Percentiles rank a stretch among this genome's conserved stretches.
These are phyloP conservation scores for Talaromyces rugulosus DNA, from an alignment of 2,329 filamentous ascomycete species.

Conservation along the genomic window DNA sequence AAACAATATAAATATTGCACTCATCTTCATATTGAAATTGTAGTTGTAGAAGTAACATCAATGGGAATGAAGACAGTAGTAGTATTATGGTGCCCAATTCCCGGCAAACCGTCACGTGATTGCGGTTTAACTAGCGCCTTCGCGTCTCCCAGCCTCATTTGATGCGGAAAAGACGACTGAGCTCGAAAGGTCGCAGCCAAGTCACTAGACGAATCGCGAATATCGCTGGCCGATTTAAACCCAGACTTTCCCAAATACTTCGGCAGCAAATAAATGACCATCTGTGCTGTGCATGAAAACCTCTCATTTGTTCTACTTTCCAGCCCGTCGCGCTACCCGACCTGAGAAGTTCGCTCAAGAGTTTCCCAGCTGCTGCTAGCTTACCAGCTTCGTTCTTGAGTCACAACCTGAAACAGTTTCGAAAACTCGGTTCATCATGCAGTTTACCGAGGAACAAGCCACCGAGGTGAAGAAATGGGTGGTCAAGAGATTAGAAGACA, in stretches of 20 bases:
- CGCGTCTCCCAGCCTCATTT: conserved; percentile 1
- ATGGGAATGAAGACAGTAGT: background rate
- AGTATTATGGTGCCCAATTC: too few relatives aligned
- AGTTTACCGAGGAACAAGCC: conserved; percentile 51
- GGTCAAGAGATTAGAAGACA: conserved; percentile 55
- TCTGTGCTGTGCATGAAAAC: background rate
- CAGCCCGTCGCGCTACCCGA: background rate
- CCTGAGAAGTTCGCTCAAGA: background rate
- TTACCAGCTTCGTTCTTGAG: background rate
- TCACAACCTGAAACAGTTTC: background rate
- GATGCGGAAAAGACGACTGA: background rate
- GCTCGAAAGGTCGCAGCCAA: background rate
- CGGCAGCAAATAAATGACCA: background rate
- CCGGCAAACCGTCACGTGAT: conserved; percentile 3
- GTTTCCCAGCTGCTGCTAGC: background rate
- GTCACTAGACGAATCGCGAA: background rate
- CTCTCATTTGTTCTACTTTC: background rate
- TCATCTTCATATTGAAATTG: background rate
- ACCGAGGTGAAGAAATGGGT: conserved; percentile 55
- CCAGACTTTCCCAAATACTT: background rate
- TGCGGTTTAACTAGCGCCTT: background rate
- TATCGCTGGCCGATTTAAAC: background rate
- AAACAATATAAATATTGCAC: conserved; percentile 21
- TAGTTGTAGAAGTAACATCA: background rate
- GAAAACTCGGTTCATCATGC: conserved; percentile 36